Evolutionary conservation across 2,329 filamentous ascomycete genomes (phyloP), one percentile per base, ranked within the genome.

Genomic region (Ophiostoma populinum): DNA sequence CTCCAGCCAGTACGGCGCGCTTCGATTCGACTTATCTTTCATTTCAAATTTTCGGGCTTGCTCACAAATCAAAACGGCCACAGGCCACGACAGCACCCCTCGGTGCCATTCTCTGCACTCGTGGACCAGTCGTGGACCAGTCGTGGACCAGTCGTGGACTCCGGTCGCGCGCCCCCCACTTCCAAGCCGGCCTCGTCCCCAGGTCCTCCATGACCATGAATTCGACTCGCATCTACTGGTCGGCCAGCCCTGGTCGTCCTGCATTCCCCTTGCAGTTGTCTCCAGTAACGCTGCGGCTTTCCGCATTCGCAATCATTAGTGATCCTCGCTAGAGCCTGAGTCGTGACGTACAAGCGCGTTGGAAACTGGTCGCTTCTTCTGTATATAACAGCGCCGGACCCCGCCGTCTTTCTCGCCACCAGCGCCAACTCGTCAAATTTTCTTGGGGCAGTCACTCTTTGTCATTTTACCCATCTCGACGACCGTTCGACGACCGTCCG

Each of bases 1-100:
- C n/a, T n/a, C n/a, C n/a, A 37, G 38, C 38, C 36, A 38, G 38
- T 40, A 36, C 38, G 35, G 17, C 16, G 18, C 30, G 8, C 29
- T 32, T 28, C 7, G 27, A 26, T 38, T 35, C 24, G 27, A 27
- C 32, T 38, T 35, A 35, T 26, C 26, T 25, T 34, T 33, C 31
- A 20, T 26, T 25, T 22, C 22, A 25, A 26, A 34, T 34, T 39
- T 32, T 20, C 20, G 18, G 30, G 10, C 30, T 6, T 32, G 42
- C 40, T 44, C 42, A 41, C 42, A 43, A 44, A 44, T 44, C 40
- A 39, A 34, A 15, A 20, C 27, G 32, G 26, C 37, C 9, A 44
- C 16, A 41, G 41, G 40, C 7, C n/a, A 20, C 30, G n/a, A n/a
- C n/a, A n/a, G n/a, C n/a, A n/a, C n/a, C n/a, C n/a, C n/a, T n/a